A percentile compares a stretch with the other conserved stretches of the same genome.
Conservation (phyloP, 495 filamentous ascomycete species). For the Penicillium roqueforti region DNA sequence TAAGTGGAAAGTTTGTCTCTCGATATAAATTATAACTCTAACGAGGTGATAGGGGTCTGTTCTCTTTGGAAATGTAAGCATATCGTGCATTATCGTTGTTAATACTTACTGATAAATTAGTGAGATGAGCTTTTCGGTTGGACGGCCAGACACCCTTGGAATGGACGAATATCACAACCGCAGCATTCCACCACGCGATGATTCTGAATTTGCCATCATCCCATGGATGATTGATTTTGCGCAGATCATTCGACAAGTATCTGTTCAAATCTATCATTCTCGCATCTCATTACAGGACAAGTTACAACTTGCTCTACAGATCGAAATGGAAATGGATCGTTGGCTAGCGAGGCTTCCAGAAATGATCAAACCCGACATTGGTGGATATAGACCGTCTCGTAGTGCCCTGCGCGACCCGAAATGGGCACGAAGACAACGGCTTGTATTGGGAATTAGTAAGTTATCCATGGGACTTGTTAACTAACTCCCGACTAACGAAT, state of each 20-base stretch:
- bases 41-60: conserved; percentile 30
- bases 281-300: conserved; percentile 39
- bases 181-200: conserved; percentile 34
- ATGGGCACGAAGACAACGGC: conserved; percentile 36
- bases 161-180: conserved; percentile 45
- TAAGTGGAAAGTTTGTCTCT: conserved; percentile 13
- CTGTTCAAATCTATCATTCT: conserved; percentile 42
- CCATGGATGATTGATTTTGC: conserved; percentile 44
- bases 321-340: conserved; percentile 35
- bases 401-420: conserved; percentile 37
- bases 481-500: neutral
- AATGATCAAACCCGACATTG: conserved; percentile 33
- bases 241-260: conserved; percentile 38
- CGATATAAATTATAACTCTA: neutral
- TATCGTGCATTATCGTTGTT: neutral
- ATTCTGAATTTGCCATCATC: conserved; percentile 39
- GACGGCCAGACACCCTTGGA: conserved; percentile 40
- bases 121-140: conserved; percentile 42
- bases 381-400: conserved; percentile 16
- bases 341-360: conserved; percentile 37
- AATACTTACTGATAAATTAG: conserved; percentile 14
- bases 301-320: conserved; percentile 33
- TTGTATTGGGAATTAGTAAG: conserved; percentile 38
- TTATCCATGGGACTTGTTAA: neutral
- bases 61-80: conserved; percentile 39